phyloP scores from a whole-genome alignment of 2,329 filamentous ascomycete species.

The Arthrobotrys pseudoclavata region DNA sequence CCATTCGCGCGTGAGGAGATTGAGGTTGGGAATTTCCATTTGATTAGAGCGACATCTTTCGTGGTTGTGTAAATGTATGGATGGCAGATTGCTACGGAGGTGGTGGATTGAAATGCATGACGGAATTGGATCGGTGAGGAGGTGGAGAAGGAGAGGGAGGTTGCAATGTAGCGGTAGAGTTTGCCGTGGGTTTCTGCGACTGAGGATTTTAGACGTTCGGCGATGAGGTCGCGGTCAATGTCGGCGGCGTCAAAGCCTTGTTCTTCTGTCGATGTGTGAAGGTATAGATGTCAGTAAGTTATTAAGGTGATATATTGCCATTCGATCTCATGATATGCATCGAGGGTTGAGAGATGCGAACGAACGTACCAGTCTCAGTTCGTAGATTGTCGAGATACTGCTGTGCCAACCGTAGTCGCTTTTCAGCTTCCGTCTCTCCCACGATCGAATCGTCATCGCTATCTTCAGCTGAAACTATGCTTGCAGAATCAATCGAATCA shows the following conservation, averaged over 20 bases:
- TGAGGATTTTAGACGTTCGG: conserved; percentile 79
- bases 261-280: conserved; percentile 69
- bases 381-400: conserved; percentile 92
- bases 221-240: conserved; percentile 91
- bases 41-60: conserved; percentile 85
- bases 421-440: conserved; percentile 89
- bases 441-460: conserved; percentile 74
- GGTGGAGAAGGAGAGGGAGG: conserved; percentile 77
- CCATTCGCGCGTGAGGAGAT: conserved; percentile 64
- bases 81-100: conserved; percentile 81
- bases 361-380: conserved; percentile 70
- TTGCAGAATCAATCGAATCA: conserved; percentile 67
- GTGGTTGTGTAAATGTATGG: conserved; percentile 90
- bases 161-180: conserved; percentile 84
- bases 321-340: neutral
- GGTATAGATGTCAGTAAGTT: conserved; percentile 24
- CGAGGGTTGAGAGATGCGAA: neutral
- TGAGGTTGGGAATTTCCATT: conserved; percentile 79
- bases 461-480: conserved; percentile 66
- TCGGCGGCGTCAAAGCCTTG: conserved; percentile 93
- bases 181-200: conserved; percentile 86
- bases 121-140: conserved; percentile 80
- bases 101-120: conserved; percentile 82
- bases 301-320: neutral
- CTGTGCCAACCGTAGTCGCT: conserved; percentile 87